A percentile compares a stretch with the other conserved stretches of the same genome.
phyloP scores from a whole-genome alignment of 2,329 filamentous ascomycete species.

The Colletotrichum liriopes region DNA sequence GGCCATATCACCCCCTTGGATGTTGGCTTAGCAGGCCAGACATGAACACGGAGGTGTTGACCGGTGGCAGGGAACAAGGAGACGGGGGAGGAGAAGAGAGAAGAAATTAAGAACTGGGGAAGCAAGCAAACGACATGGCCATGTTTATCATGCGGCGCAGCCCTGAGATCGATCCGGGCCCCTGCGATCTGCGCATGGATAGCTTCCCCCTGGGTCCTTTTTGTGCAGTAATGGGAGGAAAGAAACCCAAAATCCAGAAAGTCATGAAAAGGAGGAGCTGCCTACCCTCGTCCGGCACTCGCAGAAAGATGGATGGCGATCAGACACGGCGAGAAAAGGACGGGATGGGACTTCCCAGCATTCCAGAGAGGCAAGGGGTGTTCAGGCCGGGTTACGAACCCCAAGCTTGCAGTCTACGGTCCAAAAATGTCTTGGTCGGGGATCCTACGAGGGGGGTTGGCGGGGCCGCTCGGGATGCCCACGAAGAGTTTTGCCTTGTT shows the following conservation, averaged over 20 bases:
- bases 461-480: conserved; percentile 24
- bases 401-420: conserved; percentile 5
- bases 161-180: conserved; percentile 29
- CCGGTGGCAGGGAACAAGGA: conserved; percentile 31
- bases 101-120: conserved; percentile 34
- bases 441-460: conserved; percentile 12
- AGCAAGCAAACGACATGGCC: conserved; percentile 31
- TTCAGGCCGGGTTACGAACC: conserved; percentile 22
- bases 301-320: conserved; percentile 21
- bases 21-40: conserved; percentile 24
- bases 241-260: conserved; percentile 5
- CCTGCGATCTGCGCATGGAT: conserved; percentile 40
- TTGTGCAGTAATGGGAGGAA: neutral
- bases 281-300: conserved; percentile 13
- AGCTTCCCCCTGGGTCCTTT: neutral
- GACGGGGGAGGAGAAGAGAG: conserved; percentile 28
- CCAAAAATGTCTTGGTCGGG: conserved; percentile 26
- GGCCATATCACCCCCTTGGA: conserved; percentile 51
- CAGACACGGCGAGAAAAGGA: conserved; percentile 13
- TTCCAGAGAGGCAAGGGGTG: conserved; percentile 28
- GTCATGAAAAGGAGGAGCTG: neutral
- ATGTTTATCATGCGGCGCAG: conserved; percentile 44
- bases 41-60: conserved; percentile 36
- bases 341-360: conserved; percentile 27
- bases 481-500: conserved; percentile 32